Conservation (phyloP, 352 stramenopile species). For the Phytophthora pseudosyringae region DNA sequence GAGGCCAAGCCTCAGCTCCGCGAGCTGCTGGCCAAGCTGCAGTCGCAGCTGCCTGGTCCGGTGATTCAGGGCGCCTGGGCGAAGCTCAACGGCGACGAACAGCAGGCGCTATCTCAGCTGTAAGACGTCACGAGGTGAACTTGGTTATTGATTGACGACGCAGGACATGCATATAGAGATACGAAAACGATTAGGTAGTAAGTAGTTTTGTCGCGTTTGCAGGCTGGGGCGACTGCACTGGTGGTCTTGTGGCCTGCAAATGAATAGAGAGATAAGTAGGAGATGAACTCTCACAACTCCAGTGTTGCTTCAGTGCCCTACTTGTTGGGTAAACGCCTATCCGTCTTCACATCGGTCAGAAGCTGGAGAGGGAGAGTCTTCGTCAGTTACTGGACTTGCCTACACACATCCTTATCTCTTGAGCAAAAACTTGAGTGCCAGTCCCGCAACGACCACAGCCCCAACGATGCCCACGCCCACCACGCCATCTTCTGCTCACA, state of each 20-base stretch:
- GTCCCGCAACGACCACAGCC: conserved; percentile 71
- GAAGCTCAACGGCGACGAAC: conserved; percentile 71
- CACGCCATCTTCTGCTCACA: conserved; percentile 57
- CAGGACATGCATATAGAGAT: conserved; percentile 42
- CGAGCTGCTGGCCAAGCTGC: conserved; percentile 64
- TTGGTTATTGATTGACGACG: conserved; percentile 35
- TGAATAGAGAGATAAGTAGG: conserved; percentile 32
- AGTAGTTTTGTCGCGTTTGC: conserved; percentile 37
- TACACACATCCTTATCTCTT: conserved; percentile 56
- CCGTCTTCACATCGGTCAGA: conserved; percentile 3
- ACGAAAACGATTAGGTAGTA: conserved; percentile 32
- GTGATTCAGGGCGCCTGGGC: conserved; percentile 77
- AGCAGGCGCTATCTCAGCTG: conserved; percentile 73
- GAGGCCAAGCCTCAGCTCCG: conserved; percentile 66
- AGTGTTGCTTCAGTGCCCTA: conserved; percentile 16
- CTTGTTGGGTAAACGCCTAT: conserved; percentile 10
- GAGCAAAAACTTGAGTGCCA: conserved; percentile 77
- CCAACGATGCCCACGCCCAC: conserved; percentile 73
- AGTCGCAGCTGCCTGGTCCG: conserved; percentile 63
- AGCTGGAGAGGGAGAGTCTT: conserved; percentile 8
- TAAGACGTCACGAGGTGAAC: conserved; percentile 31
- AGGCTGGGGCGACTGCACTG: conserved; percentile 2
- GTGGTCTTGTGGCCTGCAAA: conserved; percentile 21
- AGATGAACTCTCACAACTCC: conserved; percentile 9
- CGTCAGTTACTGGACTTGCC: conserved; percentile 19